A percentile compares a stretch with the other conserved stretches of the same genome.
Evolutionary conservation across 176 grass and related monocot species (phyloP).

Genomic region (Paspalum notatum): DNA sequence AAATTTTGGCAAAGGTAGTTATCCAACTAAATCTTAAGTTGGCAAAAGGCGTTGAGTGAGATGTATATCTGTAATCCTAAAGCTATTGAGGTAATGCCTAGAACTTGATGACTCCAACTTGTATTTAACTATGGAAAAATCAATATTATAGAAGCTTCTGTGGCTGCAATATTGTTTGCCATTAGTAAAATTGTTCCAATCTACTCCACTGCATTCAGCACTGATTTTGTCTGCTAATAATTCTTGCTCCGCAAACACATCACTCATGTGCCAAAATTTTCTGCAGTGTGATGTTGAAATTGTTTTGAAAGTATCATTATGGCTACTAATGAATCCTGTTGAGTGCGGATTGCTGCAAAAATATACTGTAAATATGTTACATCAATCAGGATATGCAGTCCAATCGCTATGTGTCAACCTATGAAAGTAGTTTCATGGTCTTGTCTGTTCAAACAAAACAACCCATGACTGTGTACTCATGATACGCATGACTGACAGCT

Average conservation of each 20-base stretch:
- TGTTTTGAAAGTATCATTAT: neutral
- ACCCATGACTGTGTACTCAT: neutral
- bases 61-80: neutral
- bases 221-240: neutral
- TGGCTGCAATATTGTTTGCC: neutral
- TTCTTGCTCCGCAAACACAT: neutral
- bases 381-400: neutral
- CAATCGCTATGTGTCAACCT: neutral
- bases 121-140: neutral
- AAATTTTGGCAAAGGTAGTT: conserved; percentile 15
- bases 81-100: neutral
- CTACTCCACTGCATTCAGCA: neutral
- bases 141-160: neutral
- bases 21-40: neutral
- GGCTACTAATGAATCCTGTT: neutral
- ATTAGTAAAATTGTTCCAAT: neutral
- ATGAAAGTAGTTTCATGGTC: conserved; percentile 7
- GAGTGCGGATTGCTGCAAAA: neutral
- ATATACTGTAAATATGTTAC: neutral
- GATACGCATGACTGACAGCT: neutral
- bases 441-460: conserved; percentile 37
- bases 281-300: neutral
- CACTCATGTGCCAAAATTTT: neutral
- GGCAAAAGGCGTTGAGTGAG: neutral
- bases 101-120: neutral